Base-by-base conservation (phyloP, 202 grass and related monocot species). In the Zoysia matrella region DNA sequence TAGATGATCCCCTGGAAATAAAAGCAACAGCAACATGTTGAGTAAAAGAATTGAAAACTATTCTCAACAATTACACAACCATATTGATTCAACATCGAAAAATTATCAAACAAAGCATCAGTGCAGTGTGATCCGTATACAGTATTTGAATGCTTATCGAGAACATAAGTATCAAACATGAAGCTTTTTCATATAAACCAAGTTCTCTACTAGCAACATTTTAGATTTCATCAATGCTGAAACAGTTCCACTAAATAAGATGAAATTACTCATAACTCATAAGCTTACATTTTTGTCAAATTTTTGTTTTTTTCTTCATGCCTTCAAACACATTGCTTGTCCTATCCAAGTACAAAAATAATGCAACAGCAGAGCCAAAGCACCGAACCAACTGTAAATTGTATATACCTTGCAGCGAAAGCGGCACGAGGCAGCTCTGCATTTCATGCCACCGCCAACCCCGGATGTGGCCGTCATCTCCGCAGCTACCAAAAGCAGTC, bases 401-500 rank as follows among this genome's bases (percentile, higher is more conserved):
- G n/a, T n/a, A n/a, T n/a, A n/a, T 30, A 98, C 90, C 90, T 92
- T 89, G 81, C 51, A 70, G 69, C 51, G 62, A 80, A 12, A 85
- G 77, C 16, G 85, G 88, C 44, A 89, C 71, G 40, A 91, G 83
- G 81, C 72, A 95, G 83, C 81, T 93, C 67, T 87, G 87, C 73
- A 91, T 67, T 69, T 93, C 92, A 15, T 80, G 87, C 95, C 90
- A 98, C 69, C 76, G 90, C 95, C 95, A 98, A 10, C 90, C 92
- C 73, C 74, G 67, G 66, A 98, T 86, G 72, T 43, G 84, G 13
- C 92, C 92, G 14, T 98, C 95, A 58, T 98, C 95, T 44, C 90
- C 95, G 13, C 89, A 86, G 71, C 90, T 95, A 49, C 11, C 76
- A 80, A 74, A 80, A 61, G 5, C 11, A 73, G 44, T 6, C 78